A percentile compares a stretch with the other conserved stretches of the same genome.
Conservation (phyloP, 352 stramenopile genomes). For the Phytophthora constricta region DNA sequence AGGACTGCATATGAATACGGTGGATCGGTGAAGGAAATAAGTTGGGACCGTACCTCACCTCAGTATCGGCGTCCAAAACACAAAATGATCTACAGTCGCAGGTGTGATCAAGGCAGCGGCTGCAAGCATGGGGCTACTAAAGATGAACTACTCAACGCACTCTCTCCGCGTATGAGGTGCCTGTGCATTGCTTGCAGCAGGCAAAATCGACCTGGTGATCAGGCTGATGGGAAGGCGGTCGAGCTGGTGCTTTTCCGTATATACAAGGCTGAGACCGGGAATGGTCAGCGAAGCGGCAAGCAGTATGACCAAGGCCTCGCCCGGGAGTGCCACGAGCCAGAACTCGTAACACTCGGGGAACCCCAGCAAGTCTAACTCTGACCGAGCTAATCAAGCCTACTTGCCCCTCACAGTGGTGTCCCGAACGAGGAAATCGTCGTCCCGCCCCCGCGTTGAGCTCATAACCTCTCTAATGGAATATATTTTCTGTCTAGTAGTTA, state of each 20-base stretch:
- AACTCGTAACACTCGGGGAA: conserved; percentile 11
- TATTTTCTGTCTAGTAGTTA: no score
- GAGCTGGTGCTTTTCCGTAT: conserved; percentile 39
- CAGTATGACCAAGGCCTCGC: conserved; percentile 40
- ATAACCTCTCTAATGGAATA: no score
- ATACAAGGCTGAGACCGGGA: conserved; percentile 23
- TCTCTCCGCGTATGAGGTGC: conserved; percentile 22
- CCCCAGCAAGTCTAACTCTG: conserved; percentile 25
- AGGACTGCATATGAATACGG: conserved; percentile 16
- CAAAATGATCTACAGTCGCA: conserved; percentile 26
- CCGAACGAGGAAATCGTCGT: conserved; percentile 20
- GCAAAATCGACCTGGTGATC: conserved; percentile 36
- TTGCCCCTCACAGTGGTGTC: conserved; percentile 9
- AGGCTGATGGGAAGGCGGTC: conserved; percentile 30
- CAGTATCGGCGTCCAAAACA: background rate
- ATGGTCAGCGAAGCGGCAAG: conserved; percentile 38
- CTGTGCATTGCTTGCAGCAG: conserved; percentile 26
- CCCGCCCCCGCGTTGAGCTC: no score
- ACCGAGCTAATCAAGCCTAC: conserved; percentile 33
- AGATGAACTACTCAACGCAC: conserved; percentile 23
- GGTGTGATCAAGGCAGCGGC: conserved; percentile 26
- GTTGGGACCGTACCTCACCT: conserved; percentile 21
- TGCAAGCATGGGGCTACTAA: conserved; percentile 4
- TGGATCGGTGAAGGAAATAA: conserved; percentile 5
- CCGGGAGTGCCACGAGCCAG: conserved; percentile 25